These are phyloP conservation scores for Malus sieversii DNA, from an alignment of 306 rosid genomes.

Conservation along the genomic window DNA sequence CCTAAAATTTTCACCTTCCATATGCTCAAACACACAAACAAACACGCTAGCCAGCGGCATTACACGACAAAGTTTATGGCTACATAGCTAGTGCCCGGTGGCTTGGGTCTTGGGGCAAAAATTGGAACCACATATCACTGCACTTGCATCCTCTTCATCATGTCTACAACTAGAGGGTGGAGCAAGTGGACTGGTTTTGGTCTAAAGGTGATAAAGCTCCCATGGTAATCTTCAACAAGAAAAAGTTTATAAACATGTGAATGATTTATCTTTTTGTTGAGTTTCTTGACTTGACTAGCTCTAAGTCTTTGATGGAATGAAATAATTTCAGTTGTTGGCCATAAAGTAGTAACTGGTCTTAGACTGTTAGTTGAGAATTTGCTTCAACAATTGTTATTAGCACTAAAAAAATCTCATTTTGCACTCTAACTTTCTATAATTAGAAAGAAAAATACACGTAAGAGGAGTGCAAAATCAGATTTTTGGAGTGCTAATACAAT, in stretches of 20 bases:
- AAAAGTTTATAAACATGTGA: background rate
- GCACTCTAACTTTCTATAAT: no score
- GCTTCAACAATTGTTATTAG: background rate
- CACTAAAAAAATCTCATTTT: no score
- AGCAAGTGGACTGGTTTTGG: background rate
- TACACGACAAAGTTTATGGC: background rate
- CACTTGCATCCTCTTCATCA: background rate
- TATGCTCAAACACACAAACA: background rate
- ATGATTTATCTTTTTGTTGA: background rate
- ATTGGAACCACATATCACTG: background rate
- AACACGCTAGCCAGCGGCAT: background rate
- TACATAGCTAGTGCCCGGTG: background rate
- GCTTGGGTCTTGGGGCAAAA: background rate
- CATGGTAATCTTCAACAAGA: background rate
- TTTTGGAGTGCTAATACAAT: no score
- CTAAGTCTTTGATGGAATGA: background rate
- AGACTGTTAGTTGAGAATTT: no score
- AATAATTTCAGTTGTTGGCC: no score
- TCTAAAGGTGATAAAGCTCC: background rate
- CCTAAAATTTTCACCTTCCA: background rate
- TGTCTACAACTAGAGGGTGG: background rate
- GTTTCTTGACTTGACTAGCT: background rate
- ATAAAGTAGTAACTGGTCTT: no score
- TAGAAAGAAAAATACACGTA: no score
- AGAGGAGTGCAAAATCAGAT: no score